Base-by-base conservation (phyloP, 805 yeast species). In the Candida mattraensis region DNA sequence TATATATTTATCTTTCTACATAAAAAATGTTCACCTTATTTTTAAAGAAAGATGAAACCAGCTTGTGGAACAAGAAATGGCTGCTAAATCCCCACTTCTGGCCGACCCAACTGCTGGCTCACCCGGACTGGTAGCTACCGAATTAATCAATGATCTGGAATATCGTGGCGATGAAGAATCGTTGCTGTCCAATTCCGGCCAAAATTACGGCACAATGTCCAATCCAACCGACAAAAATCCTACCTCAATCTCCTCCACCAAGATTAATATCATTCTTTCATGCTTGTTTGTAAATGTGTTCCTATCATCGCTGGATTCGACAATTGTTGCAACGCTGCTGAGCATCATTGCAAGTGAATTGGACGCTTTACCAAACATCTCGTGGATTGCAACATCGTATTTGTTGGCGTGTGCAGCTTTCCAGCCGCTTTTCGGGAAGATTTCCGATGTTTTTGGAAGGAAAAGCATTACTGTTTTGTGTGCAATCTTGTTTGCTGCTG, bases 371-470 rank as follows among this genome's bases (percentile, higher is more conserved):
- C 63, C 64, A 6, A 65, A 66, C 33, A 47, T 53, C 15, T 61
- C 70, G 2, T 68, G 72, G 70, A 63, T 67, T 16, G 69, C 70
- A 4, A 63, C 73, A 2, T 53, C 64, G 7, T 68, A 67, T 40
- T 48, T 68, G n/a, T 48, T 68, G 23, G 61, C 72, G 2, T 61
- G 69, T 30, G 64, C 71, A 2, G 67, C 79, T 1, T 73, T 73
- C 45, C 80, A 75, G 46, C 80, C 80, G 3, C 54, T 75, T 4
- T 75, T 69, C 47, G 80, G 80, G 12, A 73, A 72, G 40, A 50
- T 75, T 6, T 70, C 77, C 1, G 78, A 75, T 40, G 72, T 74
- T 8, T 75, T 73, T 47, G 80, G 80, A 2, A 58, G 80, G 35
- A 70, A 65, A 48, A 47, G 59, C 5, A 46, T 70, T 33, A 44